Conservation (phyloP, 306 rosid species). For the Quercus mongolica region DNA sequence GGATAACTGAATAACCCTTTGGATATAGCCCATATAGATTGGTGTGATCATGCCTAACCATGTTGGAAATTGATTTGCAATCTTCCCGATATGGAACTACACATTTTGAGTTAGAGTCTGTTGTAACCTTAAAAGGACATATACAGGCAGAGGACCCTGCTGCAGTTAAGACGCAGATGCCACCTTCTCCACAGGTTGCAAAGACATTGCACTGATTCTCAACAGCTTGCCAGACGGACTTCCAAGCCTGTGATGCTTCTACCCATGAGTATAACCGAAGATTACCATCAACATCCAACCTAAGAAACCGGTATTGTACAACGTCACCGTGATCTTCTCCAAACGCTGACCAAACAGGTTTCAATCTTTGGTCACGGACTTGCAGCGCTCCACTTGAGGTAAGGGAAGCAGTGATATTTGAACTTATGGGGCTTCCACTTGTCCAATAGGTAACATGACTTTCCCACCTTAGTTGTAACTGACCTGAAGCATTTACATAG, state of each 20-base stretch:
- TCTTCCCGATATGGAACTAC: conserved; percentile 33
- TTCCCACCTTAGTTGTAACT: conserved; percentile 66
- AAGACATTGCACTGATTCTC: conserved; percentile 82
- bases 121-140: conserved; percentile 50
- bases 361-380: conserved; percentile 37
- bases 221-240: conserved; percentile 82
- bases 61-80: conserved; percentile 41
- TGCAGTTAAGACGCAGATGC: conserved; percentile 51
- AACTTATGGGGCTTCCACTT: conserved; percentile 39
- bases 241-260: conserved; percentile 55
- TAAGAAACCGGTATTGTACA: conserved; percentile 52
- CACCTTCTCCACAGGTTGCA: conserved; percentile 63
- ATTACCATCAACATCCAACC: conserved; percentile 80
- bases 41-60: conserved; percentile 35
- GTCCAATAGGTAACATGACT: conserved; percentile 62
- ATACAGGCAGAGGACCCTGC: conserved; percentile 49
- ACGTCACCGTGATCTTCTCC: conserved; percentile 72
- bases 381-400: conserved; percentile 59
- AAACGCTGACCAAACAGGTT: conserved; percentile 69
- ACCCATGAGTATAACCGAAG: conserved; percentile 74
- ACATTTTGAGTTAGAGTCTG: conserved; percentile 39
- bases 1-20: conserved; percentile 38
- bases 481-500: conserved; percentile 60
- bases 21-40: conserved; percentile 66
- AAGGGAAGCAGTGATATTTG: conserved; percentile 55